Base-by-base conservation (phyloP, 768 basidiomycete species). In the Phanerochaete carnosa region DNA sequence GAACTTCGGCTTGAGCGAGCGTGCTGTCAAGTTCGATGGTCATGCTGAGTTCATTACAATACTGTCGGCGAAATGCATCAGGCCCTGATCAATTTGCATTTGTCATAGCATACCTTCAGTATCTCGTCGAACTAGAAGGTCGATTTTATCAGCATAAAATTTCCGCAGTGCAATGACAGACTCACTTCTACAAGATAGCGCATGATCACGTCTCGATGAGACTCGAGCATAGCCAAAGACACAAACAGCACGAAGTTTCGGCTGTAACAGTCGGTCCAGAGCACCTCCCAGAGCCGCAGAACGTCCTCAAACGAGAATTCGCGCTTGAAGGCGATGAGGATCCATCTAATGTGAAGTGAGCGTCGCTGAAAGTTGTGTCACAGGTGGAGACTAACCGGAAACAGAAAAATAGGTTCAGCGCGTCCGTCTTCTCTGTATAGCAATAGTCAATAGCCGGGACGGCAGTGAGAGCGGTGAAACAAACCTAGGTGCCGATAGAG, bases 21-120 rank as follows among this genome's bases (percentile, higher is more conserved):
- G 97, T 96, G 0, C 89, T 86, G 71, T 97, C 90, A n/a, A 98
- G 83, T 71, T 98, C 97, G 66, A 99, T 96, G 55, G 94, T 93
- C 89, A 94, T 94, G 74, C 90, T 92, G 62, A 96, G 85, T 67
- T 96, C 93, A 69, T 95, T 96, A 78, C 92, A 93, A 68, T 95
- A 97, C 88, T 90, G 65, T 45, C 26, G 16, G 55, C 19, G 50
- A 12, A 37, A 29, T 29, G 19, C 26, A 6, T 22, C 49, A 29
- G 19, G 11, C 5, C 2, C 33, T 12, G 32, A 23, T 7, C 33
- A 35, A 35, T 35, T 35, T 7, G 8, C 15, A 15, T 26, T 15
- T 23, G 45, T 8, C 35, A 49, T 29, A 12, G 64, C 75, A 29
- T 57, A 85, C 86, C 80, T 90, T 89, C 61, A 90, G 71, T 26